Evolutionary conservation across 1,284 basidiomycete genomes (phyloP), one percentile per base, ranked within the genome.

Genomic region (Filobasidium uniguttulatum): DNA sequence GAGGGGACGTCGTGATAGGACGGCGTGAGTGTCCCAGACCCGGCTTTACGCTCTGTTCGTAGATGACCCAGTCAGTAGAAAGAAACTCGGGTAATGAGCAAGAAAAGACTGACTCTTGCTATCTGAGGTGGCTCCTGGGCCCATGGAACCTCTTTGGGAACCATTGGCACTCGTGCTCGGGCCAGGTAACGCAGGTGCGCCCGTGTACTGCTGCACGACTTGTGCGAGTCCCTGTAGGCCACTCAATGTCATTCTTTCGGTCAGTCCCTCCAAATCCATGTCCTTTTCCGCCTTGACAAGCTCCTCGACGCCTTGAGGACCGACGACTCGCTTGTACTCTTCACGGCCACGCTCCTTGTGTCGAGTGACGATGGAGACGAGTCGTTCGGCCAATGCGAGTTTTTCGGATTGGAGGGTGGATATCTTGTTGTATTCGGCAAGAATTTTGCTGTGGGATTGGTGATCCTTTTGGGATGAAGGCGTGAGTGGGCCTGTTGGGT

Each of bases 391-490:
- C 9, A 69, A 56, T 34, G 56, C 56, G 25, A 65, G 56, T 58
- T 71, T 71, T 41, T 70, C 69, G 19, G 61, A 57, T 53, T 70
- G 68, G 10, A 69, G 53, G 7, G 52, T 43, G 41, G 64, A 58
- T 29, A 71, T 57, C 49, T 68, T 68, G 15, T 44, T 57, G 60
- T 66, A 71, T 55, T 71, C 69, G 12, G 51, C 49, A 26, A 64
- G 57, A 31, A 71, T 64, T 53, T 69, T 69, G 23, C 58, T 56
- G 9, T 70, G 50, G 3, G 58, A 58, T 47, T 63, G 61, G 2
- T 60, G 56, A 48, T 71, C 69, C 48, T 69, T 68, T 2, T 57
- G 38, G 22, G 47, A 53, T n/a, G 50, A 17, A 1, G 51, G 54
- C 20, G 46, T 45, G 1, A 34, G 33, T 30, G 3, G 35, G 19